Conservation (phyloP, 805 yeast genomes). For the Teunomyces lycoperdinae region DNA sequence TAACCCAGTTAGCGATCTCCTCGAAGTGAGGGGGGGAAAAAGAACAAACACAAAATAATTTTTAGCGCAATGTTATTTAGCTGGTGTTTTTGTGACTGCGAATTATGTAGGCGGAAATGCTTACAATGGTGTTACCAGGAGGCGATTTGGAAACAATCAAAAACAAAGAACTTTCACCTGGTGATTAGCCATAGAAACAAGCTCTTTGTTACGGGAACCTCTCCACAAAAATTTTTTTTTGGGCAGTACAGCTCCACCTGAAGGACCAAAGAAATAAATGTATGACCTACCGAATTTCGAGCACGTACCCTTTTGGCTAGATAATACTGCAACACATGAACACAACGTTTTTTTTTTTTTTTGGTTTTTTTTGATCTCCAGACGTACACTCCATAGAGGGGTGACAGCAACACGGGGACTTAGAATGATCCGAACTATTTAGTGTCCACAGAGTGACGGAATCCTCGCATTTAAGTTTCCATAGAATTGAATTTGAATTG, state of each 20-base stretch:
- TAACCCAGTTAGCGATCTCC: conserved; percentile 3
- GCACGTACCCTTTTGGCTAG: background rate
- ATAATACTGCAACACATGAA: background rate
- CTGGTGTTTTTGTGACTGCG: conserved; percentile 2
- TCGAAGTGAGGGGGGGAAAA: background rate
- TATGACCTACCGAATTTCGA: conserved; percentile 1
- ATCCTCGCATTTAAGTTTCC: no score
- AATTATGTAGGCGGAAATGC: background rate
- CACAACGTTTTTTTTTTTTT: background rate
- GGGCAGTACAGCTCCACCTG: background rate
- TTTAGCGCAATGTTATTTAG: background rate
- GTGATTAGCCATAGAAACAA: background rate
- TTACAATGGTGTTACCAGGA: no score
- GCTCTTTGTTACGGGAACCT: no score
- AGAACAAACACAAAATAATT: background rate
- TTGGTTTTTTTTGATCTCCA: no score
- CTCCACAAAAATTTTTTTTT: background rate
- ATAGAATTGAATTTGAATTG: no score
- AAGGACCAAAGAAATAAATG: background rate
- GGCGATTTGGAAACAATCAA: background rate
- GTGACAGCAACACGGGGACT: no score
- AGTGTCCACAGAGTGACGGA: no score
- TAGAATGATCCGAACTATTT: no score
- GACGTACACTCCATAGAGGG: no score
- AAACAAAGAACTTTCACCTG: no score